Base-by-base conservation (phyloP, 805 yeast genomes). In the Myxozyma vanderwaltii region DNA sequence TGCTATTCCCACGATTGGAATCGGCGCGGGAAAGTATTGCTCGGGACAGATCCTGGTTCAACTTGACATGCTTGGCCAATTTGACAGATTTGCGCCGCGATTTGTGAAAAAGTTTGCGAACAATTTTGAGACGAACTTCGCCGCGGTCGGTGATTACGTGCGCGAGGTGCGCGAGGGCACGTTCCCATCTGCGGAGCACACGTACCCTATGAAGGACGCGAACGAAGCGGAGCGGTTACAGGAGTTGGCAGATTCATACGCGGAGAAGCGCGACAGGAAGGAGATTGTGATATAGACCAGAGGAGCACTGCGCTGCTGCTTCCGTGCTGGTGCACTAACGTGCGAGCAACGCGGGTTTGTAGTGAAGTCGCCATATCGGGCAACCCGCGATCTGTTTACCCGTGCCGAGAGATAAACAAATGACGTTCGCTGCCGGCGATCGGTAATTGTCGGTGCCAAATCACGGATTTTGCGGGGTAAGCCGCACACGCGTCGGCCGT, bases 11-110 rank as follows among this genome's bases (percentile, higher is more conserved):
- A 88, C 95, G 0, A 91, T 92, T 65, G 99, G 99, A 2, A 92
- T 92, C 50, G 99, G 99, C 3, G 97, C 98, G 0, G 98, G 99
- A 0, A 82, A 84, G 23, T 75, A 75, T 7, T 86, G 92, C 7
- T 82, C 88, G 36, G 98, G 96, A 0, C 98, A 94, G 72, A 96
- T 92, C 1, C 78, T 92, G 39, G 99, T 92, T 0, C 85, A 88
- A 72, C 82, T 89, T 3, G 99, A 92, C 70, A 69, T 89, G 74
- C 75, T 92, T 33, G 97, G 97, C 8, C 76, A 74, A 1, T 76
- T 77, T 51, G 83, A 83, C 45, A 79, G 80, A 0, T 77, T 75
- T 46, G 70, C 73, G 23, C 88, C 88, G 1, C 88, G 87, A 70
- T 91, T 94, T 73, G 92, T 90, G 27, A 88, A 89, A 69, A 77